Evolutionary conservation across 495 filamentous ascomycete species (phyloP).

Genomic region (Aspergillus wentii): DNA sequence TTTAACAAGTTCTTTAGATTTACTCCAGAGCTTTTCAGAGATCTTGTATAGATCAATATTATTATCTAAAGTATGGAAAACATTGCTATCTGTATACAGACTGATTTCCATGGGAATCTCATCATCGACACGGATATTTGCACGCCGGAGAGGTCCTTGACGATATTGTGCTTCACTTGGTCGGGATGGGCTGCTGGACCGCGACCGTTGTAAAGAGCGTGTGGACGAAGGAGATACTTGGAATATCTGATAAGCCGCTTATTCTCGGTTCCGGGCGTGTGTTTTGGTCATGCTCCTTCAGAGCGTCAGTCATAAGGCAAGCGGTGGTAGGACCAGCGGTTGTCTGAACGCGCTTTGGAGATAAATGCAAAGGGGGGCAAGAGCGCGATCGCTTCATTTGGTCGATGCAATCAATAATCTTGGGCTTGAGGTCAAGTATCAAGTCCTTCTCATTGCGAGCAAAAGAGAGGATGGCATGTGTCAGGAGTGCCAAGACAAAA

Average conservation of each 20-base stretch:
- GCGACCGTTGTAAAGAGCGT: slow-evolving; percentile 7
- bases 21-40: slow-evolving; percentile 2
- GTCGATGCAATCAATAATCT: background rate
- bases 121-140: slow-evolving; percentile 6
- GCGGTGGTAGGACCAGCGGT: background rate
- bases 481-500: no score
- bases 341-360: background rate
- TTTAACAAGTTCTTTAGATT: slow-evolving; percentile 7
- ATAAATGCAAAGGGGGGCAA: slow-evolving; percentile 4
- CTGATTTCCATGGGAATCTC: slow-evolving; percentile 2
- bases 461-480: no score
- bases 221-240: slow-evolving; percentile 4
- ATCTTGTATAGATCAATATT: background rate
- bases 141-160: slow-evolving; percentile 2
- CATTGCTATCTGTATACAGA: background rate
- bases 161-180: slow-evolving; percentile 8
- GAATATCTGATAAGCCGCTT: background rate
- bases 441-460: no score
- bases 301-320: slow-evolving; percentile 4
- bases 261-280: background rate
- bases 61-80: background rate
- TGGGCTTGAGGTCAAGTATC: no score
- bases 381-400: slow-evolving; percentile 7
- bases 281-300: slow-evolving; percentile 2
- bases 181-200: slow-evolving; percentile 5